Evolutionary conservation across 805 yeast species (phyloP), one percentile per base, ranked within the genome.

Genomic region (Candida pseudoglaebosa): DNA sequence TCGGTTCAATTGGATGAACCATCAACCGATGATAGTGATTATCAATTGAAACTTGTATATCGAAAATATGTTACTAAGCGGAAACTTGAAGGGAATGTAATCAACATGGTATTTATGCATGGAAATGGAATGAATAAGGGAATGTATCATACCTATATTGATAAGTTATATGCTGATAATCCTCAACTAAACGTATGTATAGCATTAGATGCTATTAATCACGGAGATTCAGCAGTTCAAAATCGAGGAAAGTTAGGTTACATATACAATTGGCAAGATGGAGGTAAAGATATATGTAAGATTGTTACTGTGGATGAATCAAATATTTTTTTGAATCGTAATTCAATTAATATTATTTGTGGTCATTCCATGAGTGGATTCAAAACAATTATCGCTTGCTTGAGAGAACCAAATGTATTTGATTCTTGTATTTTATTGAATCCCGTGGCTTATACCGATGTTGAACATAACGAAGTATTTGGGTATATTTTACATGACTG

Each of bases 311-410:
- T 24, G 5, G 48, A 57, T 29, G 82, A 77, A 52, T 67, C 46
- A 31, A 40, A 38, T 4, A 47, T 53, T 12, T 65, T 67, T 33
- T 26, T 41, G 5, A 62, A 54, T 44, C 54, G 48, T 45, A 61
- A 34, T 42, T 52, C 56, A 16, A 54, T 68, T 15, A 70, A 64
- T 42, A 67, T 84, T 3, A 51, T 68, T 3, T 54, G 84, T 14
- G 93, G 90, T 5, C 95, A 85, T 53, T 83, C 91, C 0, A 73
- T 80, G 77, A 90, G 93, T 10, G 95, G 87, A 1, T 70, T 65
- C 45, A 74, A 80, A 2, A 70, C 73, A 1, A 59, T 65, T 6
- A 54, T 68, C 29, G 35, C 35, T 7, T 17, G 15, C 12, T 32
- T 32, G 35, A 5, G 8, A 5, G 76, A 72, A 40, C 86, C 89